These are phyloP conservation scores for Fusarium proliferatum DNA, from an alignment of 2,329 filamentous ascomycete species.

Conservation along the genomic window DNA sequence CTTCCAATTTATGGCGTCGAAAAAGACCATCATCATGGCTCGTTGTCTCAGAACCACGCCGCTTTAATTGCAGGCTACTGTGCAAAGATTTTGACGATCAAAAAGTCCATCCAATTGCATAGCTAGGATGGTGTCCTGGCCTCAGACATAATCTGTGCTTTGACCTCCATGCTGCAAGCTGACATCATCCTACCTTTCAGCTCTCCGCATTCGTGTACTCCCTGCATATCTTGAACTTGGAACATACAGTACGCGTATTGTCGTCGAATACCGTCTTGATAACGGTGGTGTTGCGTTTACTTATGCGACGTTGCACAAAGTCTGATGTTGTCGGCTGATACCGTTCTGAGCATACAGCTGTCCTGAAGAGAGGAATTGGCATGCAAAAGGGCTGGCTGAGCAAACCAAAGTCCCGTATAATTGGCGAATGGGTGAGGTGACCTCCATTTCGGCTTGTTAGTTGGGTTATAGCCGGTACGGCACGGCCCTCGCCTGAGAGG, in stretches of 20 bases:
- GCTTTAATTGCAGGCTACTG: background rate
- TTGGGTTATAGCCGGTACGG: background rate
- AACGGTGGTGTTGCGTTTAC: too few species aligned
- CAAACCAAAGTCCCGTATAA: background rate
- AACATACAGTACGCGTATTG: background rate
- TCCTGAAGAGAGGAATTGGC: background rate
- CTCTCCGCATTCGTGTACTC: background rate
- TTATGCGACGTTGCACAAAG: background rate
- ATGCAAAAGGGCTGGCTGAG: background rate
- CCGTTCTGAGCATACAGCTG: background rate
- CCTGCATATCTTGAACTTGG: background rate
- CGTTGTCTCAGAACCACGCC: background rate
- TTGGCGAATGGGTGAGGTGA: too few species aligned
- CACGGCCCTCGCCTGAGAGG: background rate
- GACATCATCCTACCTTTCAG: background rate
- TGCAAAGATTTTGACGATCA: rapidly evolving
- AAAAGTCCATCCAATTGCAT: background rate
- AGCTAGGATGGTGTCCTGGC: rapidly evolving
- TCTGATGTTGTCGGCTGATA: too few species aligned
- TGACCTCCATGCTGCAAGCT: too few species aligned
- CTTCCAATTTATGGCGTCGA: background rate
- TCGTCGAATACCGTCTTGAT: rapidly evolving
- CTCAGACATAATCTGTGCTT: rapidly evolving
- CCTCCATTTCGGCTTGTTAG: background rate
- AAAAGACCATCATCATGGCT: background rate